Evolutionary conservation across 768 basidiomycete species (phyloP).

Genomic region (Lactifluus volemus): DNA sequence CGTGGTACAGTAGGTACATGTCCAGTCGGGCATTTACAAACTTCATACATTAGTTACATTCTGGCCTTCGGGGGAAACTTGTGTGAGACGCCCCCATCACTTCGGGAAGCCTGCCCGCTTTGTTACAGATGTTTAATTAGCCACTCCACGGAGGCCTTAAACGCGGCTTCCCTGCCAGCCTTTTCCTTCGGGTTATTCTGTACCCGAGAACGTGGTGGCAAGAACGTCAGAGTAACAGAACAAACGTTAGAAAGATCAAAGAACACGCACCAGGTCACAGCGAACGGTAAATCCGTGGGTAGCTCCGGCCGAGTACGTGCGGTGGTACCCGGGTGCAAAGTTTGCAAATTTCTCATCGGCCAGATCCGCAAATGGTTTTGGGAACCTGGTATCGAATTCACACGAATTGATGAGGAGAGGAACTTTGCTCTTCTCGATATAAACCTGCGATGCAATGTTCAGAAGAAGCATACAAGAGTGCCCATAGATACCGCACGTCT

Average conservation of each 20-base stretch:
- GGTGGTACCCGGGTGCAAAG: constrained; percentile 31
- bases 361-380: constrained; percentile 25
- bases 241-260: background rate
- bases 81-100: background rate
- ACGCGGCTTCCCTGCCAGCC: constrained; percentile 34
- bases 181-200: constrained; percentile 26
- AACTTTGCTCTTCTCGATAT: constrained; percentile 26
- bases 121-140: constrained; percentile 26
- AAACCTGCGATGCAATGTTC: constrained; percentile 23
- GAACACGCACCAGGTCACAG: constrained; percentile 26
- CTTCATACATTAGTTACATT: background rate
- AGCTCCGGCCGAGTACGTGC: constrained; percentile 31
- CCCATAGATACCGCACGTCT: constrained; percentile 23
- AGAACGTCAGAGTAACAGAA: constrained; percentile 1
- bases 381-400: constrained; percentile 29
- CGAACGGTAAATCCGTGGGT: constrained; percentile 38
- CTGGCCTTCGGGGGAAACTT: background rate
- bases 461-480: background rate
- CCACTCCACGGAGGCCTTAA: constrained; percentile 32
- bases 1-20: background rate
- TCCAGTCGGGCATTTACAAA: background rate
- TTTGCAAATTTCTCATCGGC: constrained; percentile 33
- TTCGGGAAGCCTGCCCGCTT: background rate
- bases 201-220: background rate
- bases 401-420: constrained; percentile 39